Evolutionary conservation across 2,329 filamentous ascomycete species (phyloP).

Genomic region (Trichophyton equinum): DNA sequence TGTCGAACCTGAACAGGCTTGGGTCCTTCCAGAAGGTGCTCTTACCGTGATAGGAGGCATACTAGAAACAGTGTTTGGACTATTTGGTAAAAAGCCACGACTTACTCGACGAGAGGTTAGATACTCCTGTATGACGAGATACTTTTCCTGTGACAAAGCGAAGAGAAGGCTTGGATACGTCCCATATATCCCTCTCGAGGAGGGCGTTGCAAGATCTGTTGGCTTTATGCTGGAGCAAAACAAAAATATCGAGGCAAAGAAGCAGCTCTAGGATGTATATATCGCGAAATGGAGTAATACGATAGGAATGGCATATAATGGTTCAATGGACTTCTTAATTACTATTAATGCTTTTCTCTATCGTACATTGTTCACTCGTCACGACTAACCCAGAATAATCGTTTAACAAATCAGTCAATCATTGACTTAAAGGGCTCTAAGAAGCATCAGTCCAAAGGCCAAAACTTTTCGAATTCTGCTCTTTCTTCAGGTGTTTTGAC

Average conservation of each 20-base stretch:
- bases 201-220: conserved; percentile 36
- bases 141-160: conserved; percentile 37
- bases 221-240: conserved; percentile 28
- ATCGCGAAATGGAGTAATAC: not conserved
- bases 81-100: conserved; percentile 36
- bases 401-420: not conserved
- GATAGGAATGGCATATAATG: not conserved
- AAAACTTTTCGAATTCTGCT: conserved; percentile 5
- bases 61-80: conserved; percentile 30
- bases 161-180: conserved; percentile 34
- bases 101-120: conserved; percentile 34
- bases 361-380: not conserved
- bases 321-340: not conserved
- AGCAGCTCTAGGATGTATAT: conserved; percentile 22
- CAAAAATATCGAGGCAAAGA: conserved; percentile 26
- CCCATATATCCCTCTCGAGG: conserved; percentile 34
- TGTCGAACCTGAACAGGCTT: conserved; percentile 32
- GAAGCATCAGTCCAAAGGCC: conserved; percentile 8
- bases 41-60: conserved; percentile 30
- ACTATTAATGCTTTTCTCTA: not conserved
- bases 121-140: conserved; percentile 39
- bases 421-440: not conserved
- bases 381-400: not conserved
- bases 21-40: conserved; percentile 29
- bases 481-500: conserved; percentile 4